A percentile compares a stretch with the other conserved stretches of the same genome.
These are phyloP conservation scores for Eimeria falciformis DNA, from an alignment of 169 alveolate genomes.

Conservation along the genomic window DNA sequence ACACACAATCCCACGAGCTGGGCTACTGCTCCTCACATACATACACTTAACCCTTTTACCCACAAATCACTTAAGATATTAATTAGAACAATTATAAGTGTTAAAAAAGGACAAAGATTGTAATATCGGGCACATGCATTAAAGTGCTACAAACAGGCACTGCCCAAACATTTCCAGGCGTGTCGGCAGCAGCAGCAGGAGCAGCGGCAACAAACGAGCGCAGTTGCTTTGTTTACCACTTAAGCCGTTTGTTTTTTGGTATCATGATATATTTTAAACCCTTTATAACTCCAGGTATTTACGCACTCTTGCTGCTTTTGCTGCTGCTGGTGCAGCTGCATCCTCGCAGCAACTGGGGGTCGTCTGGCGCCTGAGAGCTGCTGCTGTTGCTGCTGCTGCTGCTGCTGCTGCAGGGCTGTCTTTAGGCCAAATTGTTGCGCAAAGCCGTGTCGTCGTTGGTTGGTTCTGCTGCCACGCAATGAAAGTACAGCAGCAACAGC, in stretches of 20 bases:
- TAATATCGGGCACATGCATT: no score
- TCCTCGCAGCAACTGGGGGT: conserved; percentile 52
- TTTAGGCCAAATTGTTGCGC: conserved; percentile 17
- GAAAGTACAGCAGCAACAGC: conserved; percentile 23
- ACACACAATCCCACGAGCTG: no score
- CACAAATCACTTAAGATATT: no score
- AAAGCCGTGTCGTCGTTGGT: not conserved
- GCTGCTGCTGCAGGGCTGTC: conserved; percentile 16
- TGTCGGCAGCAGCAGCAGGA: conserved; percentile 52
- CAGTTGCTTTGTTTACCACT: not conserved
- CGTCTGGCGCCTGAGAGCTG: conserved; percentile 49
- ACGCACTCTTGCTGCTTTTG: conserved; percentile 21
- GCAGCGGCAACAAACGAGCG: conserved; percentile 20
- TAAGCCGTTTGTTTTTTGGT: not conserved
- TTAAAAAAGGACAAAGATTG: no score
- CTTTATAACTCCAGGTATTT: no score
- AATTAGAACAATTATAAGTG: no score
- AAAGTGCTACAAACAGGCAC: no score
- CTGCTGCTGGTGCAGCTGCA: conserved; percentile 51
- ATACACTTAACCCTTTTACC: no score
- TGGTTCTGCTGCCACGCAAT: not conserved
- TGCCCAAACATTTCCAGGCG: not conserved
- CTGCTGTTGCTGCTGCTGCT: conserved; percentile 5
- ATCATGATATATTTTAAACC: not conserved
- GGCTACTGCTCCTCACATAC: no score